Evolutionary conservation across 345 rosid species (phyloP).

Genomic region (Chamaenerion angustifolium): DNA sequence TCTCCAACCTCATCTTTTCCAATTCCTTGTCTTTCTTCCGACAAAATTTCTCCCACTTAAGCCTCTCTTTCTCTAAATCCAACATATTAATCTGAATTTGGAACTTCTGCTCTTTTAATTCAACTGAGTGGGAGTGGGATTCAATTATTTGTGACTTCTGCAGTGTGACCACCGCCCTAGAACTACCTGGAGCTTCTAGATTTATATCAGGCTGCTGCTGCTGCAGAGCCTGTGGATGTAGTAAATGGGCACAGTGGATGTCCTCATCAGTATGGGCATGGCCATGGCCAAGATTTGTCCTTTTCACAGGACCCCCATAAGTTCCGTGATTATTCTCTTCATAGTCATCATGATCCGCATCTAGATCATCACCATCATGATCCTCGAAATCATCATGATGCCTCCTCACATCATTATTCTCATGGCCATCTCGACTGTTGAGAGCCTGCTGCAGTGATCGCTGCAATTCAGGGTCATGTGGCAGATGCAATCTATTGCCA

Average conservation of each 20-base stretch:
- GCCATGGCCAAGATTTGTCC: conserved; percentile 36
- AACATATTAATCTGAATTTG: conserved; percentile 60
- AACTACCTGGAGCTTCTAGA: conserved; percentile 39
- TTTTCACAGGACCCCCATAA: conserved; percentile 28
- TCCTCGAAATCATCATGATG: conserved; percentile 33
- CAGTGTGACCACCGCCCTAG: conserved; percentile 28
- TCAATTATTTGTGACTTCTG: conserved; percentile 62
- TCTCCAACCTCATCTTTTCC: conserved; percentile 61
- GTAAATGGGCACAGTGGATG: conserved; percentile 22
- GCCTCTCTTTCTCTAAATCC: conserved; percentile 70
- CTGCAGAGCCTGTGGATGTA: conserved; percentile 33
- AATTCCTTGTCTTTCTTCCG: conserved; percentile 65
- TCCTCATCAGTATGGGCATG: conserved; percentile 27
- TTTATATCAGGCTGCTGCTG: no score
- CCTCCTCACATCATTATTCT: conserved; percentile 41
- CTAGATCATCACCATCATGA: conserved; percentile 70
- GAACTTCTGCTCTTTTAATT: conserved; percentile 67
- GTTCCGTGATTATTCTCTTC: background rate
- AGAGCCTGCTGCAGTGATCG: conserved; percentile 61
- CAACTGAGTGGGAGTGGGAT: conserved; percentile 46
- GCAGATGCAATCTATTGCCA: conserved; percentile 69
- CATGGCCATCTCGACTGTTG: conserved; percentile 60
- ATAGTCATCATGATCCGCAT: conserved; percentile 41
- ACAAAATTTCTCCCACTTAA: conserved; percentile 77
- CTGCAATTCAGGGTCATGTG: conserved; percentile 78